These are phyloP conservation scores for Caloboletus inedulis DNA, from an alignment of 1,284 basidiomycete species.

Conservation along the genomic window DNA sequence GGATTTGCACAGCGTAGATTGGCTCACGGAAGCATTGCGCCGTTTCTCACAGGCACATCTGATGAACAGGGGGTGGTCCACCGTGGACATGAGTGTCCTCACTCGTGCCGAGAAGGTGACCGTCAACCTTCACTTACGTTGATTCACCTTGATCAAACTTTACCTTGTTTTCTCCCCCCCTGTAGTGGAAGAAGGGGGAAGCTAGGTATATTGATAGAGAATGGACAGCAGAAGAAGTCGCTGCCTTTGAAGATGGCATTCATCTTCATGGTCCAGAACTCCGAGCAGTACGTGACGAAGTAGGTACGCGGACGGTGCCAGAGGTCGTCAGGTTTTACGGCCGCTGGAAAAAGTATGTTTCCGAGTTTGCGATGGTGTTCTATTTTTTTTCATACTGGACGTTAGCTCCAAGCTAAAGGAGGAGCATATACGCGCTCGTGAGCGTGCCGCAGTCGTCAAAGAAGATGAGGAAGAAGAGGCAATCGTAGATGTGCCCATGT, in stretches of 20 bases:
- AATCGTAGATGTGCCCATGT: slow-evolving; percentile 40
- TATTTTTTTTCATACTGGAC: slow-evolving; percentile 16
- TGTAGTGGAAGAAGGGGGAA: slow-evolving; percentile 73
- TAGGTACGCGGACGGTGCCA: slow-evolving; percentile 64
- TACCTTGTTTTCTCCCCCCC: slow-evolving; percentile 1
- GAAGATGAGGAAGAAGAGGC: slow-evolving; percentile 40
- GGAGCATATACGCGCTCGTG: slow-evolving; percentile 54
- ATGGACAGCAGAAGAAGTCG: slow-evolving; percentile 70
- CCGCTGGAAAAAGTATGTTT: slow-evolving; percentile 76
- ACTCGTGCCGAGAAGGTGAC: slow-evolving; percentile 59
- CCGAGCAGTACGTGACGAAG: slow-evolving; percentile 70
- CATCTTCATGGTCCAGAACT: slow-evolving; percentile 72
- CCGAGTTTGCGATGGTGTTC: slow-evolving; percentile 1
- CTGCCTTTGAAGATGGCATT: slow-evolving; percentile 76
- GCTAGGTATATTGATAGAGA: slow-evolving; percentile 64
- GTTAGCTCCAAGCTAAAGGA: slow-evolving; percentile 60
- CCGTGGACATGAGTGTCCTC: slow-evolving; percentile 60
- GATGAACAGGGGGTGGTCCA: slow-evolving; percentile 50
- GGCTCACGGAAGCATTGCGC: slow-evolving; percentile 68
- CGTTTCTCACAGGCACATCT: slow-evolving; percentile 64
- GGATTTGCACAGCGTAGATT: slow-evolving; percentile 63
- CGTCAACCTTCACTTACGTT: slow-evolving; percentile 1
- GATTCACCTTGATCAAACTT: slow-evolving; percentile 4
- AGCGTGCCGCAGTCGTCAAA: slow-evolving; percentile 45
- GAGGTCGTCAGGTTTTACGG: slow-evolving; percentile 85